Evolutionary conservation across 805 yeast genomes (phyloP).

Genomic region (Lipomyces sp.): DNA sequence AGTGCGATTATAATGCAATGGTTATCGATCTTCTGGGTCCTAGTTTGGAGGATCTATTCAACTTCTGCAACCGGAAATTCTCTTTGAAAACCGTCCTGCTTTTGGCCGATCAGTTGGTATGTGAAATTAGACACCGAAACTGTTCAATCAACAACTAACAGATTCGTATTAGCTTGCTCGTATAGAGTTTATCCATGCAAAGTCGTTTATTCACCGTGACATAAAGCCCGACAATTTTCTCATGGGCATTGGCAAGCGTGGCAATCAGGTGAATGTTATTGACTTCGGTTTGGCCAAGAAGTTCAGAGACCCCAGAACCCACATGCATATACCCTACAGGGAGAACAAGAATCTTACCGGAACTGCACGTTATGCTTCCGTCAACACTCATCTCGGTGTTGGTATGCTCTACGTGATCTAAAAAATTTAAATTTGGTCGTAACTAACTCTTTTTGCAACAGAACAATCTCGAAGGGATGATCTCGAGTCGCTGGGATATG

Average conservation of each 20-base stretch:
- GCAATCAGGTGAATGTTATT: slow-evolving; percentile 92
- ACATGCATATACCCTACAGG: slow-evolving; percentile 91
- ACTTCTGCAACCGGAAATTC: slow-evolving; percentile 92
- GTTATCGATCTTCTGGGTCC: slow-evolving; percentile 96
- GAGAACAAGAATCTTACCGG: slow-evolving; percentile 97
- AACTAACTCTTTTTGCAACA: not conserved
- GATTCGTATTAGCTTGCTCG: slow-evolving; percentile 60
- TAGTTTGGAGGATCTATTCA: slow-evolving; percentile 90
- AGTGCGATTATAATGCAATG: slow-evolving; percentile 95
- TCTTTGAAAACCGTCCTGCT: slow-evolving; percentile 90
- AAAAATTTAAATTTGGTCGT: not conserved
- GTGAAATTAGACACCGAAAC: not conserved
- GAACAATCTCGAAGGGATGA: slow-evolving; percentile 98
- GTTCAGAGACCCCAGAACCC: slow-evolving; percentile 91
- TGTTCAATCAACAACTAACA: not conserved
- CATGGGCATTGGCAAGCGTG: slow-evolving; percentile 90
- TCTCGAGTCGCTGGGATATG: slow-evolving; percentile 92
- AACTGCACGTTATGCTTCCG: slow-evolving; percentile 94
- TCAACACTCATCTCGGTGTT: slow-evolving; percentile 94
- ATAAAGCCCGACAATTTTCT: slow-evolving; percentile 83
- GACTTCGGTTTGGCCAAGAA: slow-evolving; percentile 95
- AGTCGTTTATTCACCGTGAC: slow-evolving; percentile 86
- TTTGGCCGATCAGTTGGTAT: slow-evolving; percentile 83
- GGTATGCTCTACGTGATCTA: not conserved
- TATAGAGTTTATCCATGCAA: slow-evolving; percentile 92